Evolutionary conservation across 768 basidiomycete species (phyloP).

Genomic region (Macrolepiota fuliginosa): DNA sequence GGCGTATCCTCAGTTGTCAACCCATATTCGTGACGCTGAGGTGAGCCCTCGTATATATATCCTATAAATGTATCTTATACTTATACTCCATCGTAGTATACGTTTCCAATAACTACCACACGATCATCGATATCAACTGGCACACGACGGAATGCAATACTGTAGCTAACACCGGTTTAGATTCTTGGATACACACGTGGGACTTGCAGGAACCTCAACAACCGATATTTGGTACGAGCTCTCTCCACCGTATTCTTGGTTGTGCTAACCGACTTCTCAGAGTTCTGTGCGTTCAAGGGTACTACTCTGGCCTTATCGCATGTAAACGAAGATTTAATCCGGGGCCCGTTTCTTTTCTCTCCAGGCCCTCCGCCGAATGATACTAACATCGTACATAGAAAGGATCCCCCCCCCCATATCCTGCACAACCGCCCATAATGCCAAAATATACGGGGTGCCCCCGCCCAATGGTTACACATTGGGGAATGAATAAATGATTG

Average conservation of each 20-base stretch:
- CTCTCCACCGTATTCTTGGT: slow-evolving; percentile 32
- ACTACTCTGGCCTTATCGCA: slow-evolving; percentile 84
- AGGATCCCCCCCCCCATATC: slow-evolving; percentile 81
- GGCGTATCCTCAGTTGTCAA: too few relatives aligned
- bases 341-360: slow-evolving; percentile 53
- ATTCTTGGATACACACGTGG: slow-evolving; percentile 95
- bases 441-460: slow-evolving; percentile 99
- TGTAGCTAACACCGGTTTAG: slow-evolving; percentile 88
- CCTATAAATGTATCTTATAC: too few relatives aligned
- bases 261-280: slow-evolving; percentile 14
- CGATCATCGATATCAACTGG: slow-evolving; percentile 99
- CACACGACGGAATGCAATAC: slow-evolving; percentile 80
- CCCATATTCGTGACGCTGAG: too few relatives aligned
- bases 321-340: slow-evolving; percentile 80
- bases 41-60: too few relatives aligned
- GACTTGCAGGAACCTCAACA: slow-evolving; percentile 75
- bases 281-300: slow-evolving; percentile 46
- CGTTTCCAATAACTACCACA: too few relatives aligned
- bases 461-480: too few relatives aligned
- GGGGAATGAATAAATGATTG: too few relatives aligned
- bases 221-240: slow-evolving; percentile 74
- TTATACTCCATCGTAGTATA: too few relatives aligned
- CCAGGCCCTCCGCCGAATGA: background rate
- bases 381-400: slow-evolving; percentile 50
- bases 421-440: slow-evolving; percentile 68